A percentile compares a stretch with the other conserved stretches of the same genome.
These are phyloP conservation scores for Miscanthus lutarioriparius DNA, from an alignment of 176 grass and related monocot genomes.

Conservation along the genomic window DNA sequence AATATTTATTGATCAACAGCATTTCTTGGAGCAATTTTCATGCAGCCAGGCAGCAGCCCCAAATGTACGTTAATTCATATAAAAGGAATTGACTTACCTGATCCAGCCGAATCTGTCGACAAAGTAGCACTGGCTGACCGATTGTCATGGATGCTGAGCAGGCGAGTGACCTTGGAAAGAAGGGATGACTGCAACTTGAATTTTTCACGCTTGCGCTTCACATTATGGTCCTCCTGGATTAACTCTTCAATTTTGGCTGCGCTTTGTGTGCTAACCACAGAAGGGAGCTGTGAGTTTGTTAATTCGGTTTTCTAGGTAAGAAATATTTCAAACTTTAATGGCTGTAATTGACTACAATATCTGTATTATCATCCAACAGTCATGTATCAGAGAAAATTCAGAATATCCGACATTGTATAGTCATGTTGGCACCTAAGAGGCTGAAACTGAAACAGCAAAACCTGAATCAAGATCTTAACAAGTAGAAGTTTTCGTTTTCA, in stretches of 20 bases:
- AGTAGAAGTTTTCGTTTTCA: neutral
- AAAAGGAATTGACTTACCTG: slow-evolving; percentile 39
- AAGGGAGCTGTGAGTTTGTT: neutral
- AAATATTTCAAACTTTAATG: neutral
- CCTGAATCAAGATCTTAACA: neutral
- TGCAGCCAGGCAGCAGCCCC: neutral
- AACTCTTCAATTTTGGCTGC: slow-evolving; percentile 70
- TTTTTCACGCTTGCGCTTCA: slow-evolving; percentile 65
- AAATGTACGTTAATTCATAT: neutral
- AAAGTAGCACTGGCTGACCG: slow-evolving; percentile 48
- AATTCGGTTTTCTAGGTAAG: neutral
- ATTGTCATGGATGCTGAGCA: slow-evolving; percentile 71
- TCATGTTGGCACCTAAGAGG: neutral
- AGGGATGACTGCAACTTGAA: slow-evolving; percentile 68
- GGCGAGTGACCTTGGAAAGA: slow-evolving; percentile 83
- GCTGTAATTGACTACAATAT: neutral
- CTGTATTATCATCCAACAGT: neutral
- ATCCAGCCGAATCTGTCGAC: slow-evolving; percentile 43
- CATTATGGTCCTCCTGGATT: slow-evolving; percentile 81
- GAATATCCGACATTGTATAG: neutral
- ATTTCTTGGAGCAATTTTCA: neutral
- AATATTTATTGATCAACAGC: neutral
- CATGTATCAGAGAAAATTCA: neutral
- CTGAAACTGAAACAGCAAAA: neutral
- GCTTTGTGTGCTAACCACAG: slow-evolving; percentile 61